Evolutionary conservation across 2,329 filamentous ascomycete species (phyloP), one percentile per base, ranked within the genome.

Genomic region (Pyrenophora graminea): DNA sequence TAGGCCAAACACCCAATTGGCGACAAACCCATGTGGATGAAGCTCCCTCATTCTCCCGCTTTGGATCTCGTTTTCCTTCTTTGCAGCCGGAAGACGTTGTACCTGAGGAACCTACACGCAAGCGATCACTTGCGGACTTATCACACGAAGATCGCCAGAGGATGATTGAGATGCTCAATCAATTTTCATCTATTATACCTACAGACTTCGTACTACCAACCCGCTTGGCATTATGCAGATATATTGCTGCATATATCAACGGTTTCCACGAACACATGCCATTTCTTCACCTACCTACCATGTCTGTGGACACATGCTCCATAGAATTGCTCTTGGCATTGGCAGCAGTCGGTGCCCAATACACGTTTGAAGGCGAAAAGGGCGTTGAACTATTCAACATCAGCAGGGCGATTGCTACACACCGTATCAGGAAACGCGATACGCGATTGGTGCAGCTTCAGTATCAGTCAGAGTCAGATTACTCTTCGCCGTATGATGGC

Each of bases 261-360:
- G 86, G 86, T 0, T 89, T 90, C 51, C 79, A 84, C 50, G 77
- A 81, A 21, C 80, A 84, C 53, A 76, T 84, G 34, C 82, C 82
- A 0, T 84, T 90, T 54, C 75, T 90, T 23, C 87, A 91, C 65
- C 74, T 89, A 4, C 84, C 87, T 0, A 89, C 86, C 0, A 77
- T 90, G 39, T 78, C 79, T 1, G 80, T 85, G 0, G 81, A 81
- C 6, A 82, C 85, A n/a, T 79, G 84, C n/a, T 83, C 85, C 0
- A 82, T 86, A 0, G 88, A 90, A 67, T 74, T 90, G 3, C 74
- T 89, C 4, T 73, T 91, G 23, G 86, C 86, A 0, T 81, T 90
- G 13, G 76, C 87, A 18, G 85, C 87, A 0, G 82, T 89, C 2
- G 85, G 85, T 10, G 85, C 85, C 0, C 84, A 86, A 59, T 88